Base-by-base conservation (phyloP, 192 early-diverging fungal species). In the Rhizophagus clarus region DNA sequence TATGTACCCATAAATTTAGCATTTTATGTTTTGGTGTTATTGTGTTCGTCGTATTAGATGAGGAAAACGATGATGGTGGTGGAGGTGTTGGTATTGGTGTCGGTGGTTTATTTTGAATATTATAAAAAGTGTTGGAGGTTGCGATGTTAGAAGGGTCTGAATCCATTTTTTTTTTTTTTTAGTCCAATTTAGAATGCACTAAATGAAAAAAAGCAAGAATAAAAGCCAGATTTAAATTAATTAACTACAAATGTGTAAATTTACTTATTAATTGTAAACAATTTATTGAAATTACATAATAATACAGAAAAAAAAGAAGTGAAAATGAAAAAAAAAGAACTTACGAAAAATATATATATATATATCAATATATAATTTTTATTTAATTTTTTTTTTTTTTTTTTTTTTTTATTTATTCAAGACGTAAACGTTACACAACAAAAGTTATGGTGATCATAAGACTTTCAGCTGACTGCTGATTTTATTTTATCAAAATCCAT, bases 1-100 rank as follows among this genome's bases (percentile, higher is more conserved):
- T 85, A 79, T 94, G 92, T 7, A 94, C 84, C 88, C 84, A 83
- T 28, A 89, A 82, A 34, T 82, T 77, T n/a, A 78, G 67, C 40
- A 80, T 76, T 79, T 86, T 86, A 8, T 72, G 72, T 9, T 61
- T 72, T 22, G 9, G 63, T 7, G 76, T 60, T 32, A 77, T 26
- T 20, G 49, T 42, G 32, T 22, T 70, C 6, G 14, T 34, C 20
- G 68, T 70, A 37, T 37, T 40, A 22, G 34, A 32, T 40, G 68
- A 70, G 20, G 32, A 70, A 70, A 11, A n/a, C 3, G 34, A 40
- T 15, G 12, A 17, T 5, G 22, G 6, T 6, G 32, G 6, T 20
- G 32, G 12, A n/a, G 68, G 14, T 20, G 67, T n/a, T 70, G 32
- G 32, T 8, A 22, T 10, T 14, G 32, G 51, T 17, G 51, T 56